Evolutionary conservation across 495 filamentous ascomycete species (phyloP), one percentile per base, ranked within the genome.

Genomic region (Penicillium fimorum): DNA sequence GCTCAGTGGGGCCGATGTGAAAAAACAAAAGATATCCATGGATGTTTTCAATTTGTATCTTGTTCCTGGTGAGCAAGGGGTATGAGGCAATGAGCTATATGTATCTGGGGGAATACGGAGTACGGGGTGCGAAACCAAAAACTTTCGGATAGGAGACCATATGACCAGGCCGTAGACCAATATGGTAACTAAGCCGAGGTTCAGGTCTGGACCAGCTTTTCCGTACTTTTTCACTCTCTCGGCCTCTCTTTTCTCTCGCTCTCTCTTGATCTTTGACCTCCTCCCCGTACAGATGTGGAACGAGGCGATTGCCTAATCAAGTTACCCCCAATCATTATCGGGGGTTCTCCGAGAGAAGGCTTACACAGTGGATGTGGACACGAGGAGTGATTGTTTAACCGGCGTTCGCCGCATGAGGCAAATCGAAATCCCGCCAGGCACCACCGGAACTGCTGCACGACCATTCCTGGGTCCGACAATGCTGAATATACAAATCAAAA

Each of bases 1-100:
- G 50, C 38, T 12, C 37, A 40, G 50, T 52, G 50, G 50, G 50
- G 50, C 50, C 50, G 50, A 13, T 42, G 25, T 27, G 5, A 27
- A 27, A 27, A 1, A 41, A 52, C 49, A 42, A 52, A 52, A 37
- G 15, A 40, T 32, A 40, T 32, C 15, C 5, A 24, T 20, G 32
- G 17, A 13, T 37, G 30, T 37, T 35, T 25, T 37, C 3, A 18
- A 20, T 25, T n/a, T n/a, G 13, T 32, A 35, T 25, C 7, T 24
- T 2, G 47, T 49, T 37, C 32, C 47, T 49, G 32, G 15, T n/a
- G 35, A 18, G 48, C 24, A 35, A 33, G 32, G 47, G 20, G 32
- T 30, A 24, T 41, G 48, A 51, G 15, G 18, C 13, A 41, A n/a
- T 24, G 48, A n/a, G 32, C 15, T 18, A 25, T n/a, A 46, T 24